These are phyloP conservation scores for Tephrocybe sp. DNA, from an alignment of 768 basidiomycete species.

Conservation along the genomic window DNA sequence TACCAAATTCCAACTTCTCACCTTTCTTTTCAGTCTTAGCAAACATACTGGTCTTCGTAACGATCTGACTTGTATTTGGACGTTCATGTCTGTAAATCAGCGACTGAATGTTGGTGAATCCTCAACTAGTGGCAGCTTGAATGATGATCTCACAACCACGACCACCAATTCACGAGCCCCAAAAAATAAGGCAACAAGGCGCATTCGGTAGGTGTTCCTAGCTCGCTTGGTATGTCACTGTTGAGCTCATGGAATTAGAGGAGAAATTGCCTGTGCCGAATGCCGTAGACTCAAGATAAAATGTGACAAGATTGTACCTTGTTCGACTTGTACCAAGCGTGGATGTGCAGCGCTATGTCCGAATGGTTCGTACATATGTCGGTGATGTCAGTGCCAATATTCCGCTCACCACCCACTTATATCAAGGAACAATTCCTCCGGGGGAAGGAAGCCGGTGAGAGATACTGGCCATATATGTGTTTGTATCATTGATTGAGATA, in stretches of 20 bases:
- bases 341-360: conserved; percentile 52
- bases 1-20: too few relatives aligned
- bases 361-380: conserved; percentile 37
- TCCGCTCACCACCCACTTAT: background rate
- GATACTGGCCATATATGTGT: background rate
- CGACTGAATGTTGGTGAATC: conserved; percentile 2
- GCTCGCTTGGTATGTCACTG: background rate
- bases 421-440: conserved; percentile 50
- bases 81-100: conserved; percentile 8
- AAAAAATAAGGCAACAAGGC: conserved; percentile 35
- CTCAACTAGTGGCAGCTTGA: background rate
- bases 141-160: background rate
- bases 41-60: too few relatives aligned
- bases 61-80: too few relatives aligned
- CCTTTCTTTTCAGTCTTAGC: too few relatives aligned
- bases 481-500: background rate
- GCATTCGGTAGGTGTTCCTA: conserved; percentile 31
- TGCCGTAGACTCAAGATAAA: conserved; percentile 44
- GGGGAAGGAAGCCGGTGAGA: conserved; percentile 54
- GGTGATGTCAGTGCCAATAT: background rate
- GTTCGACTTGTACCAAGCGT: conserved; percentile 51
- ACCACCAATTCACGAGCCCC: background rate
- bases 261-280: conserved; percentile 45
- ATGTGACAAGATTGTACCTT: conserved; percentile 40
- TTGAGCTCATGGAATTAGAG: conserved; percentile 20